Evolutionary conservation across 768 basidiomycete species (phyloP).

Genomic region (Calocybe cyanea): DNA sequence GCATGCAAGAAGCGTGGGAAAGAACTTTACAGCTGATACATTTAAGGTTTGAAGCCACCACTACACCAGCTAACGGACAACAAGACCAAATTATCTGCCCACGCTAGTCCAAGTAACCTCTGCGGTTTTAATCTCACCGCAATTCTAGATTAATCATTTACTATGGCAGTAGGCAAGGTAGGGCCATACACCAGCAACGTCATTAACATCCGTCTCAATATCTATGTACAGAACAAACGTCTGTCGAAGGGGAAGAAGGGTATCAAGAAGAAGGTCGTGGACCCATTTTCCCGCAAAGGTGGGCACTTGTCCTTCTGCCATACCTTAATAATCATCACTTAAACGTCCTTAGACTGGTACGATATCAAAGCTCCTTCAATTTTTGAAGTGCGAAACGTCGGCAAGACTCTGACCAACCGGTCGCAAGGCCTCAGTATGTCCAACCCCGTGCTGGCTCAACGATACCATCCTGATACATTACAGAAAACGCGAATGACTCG

Average conservation of each 20-base stretch:
- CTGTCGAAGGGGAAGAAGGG: conserved; percentile 98
- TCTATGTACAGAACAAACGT: conserved; percentile 79
- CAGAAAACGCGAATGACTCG: conserved; percentile 98
- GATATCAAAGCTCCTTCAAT: conserved; percentile 98
- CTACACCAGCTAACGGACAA: conserved; percentile 24
- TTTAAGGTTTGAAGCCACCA: conserved; percentile 67
- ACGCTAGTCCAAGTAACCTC: conserved; percentile 48
- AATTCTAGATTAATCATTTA: conserved; percentile 34
- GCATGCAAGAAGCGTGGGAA: conserved; percentile 48
- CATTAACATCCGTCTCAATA: neutral
- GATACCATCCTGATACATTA: conserved; percentile 1
- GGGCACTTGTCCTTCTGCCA: conserved; percentile 12
- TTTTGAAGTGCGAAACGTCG: conserved; percentile 95
- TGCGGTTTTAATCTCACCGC: conserved; percentile 37
- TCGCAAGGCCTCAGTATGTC: conserved; percentile 95
- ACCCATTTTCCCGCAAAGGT: conserved; percentile 99
- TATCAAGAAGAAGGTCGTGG: conserved; percentile 99
- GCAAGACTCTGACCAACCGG: conserved; percentile 98
- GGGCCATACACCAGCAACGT: conserved; percentile 17
- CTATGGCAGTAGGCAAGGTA: conserved; percentile 91
- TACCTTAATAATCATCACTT: neutral
- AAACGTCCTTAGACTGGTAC: conserved; percentile 81
- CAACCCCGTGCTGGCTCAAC: neutral
- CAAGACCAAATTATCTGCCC: conserved; percentile 25
- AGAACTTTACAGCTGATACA: conserved; percentile 40